Conservation (phyloP, 2,329 filamentous ascomycete genomes). For the Intubia oerlemansii region DNA sequence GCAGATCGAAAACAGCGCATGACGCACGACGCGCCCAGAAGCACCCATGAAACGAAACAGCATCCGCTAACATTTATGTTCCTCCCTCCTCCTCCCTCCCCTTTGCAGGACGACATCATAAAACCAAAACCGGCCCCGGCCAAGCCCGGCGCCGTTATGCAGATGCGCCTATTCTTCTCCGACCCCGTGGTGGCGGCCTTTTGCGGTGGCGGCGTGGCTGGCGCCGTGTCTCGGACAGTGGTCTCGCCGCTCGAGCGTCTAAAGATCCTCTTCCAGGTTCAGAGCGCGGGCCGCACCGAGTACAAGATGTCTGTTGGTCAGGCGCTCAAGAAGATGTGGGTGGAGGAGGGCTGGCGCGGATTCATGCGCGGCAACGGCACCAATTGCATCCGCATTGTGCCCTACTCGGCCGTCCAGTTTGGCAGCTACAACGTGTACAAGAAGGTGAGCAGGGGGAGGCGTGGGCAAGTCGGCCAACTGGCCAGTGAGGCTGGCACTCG, state of each 20-base stretch:
- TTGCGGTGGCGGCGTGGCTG: slow-evolving; percentile 80
- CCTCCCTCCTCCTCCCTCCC: too few relatives aligned
- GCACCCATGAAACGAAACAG: too few relatives aligned
- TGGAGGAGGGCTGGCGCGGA: slow-evolving; percentile 86
- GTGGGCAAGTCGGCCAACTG: background rate
- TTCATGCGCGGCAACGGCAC: slow-evolving; percentile 98
- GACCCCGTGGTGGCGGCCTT: slow-evolving; percentile 83
- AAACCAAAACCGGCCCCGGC: too few relatives aligned
- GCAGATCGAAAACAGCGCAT: too few relatives aligned
- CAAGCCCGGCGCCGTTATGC: too few relatives aligned
- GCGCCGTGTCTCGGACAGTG: slow-evolving; percentile 91
- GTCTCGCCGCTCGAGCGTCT: slow-evolving; percentile 89
- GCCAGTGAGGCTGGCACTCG: background rate
- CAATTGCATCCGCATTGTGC: slow-evolving; percentile 95
- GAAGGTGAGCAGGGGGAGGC: too few relatives aligned
- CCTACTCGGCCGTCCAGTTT: slow-evolving; percentile 95
- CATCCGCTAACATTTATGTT: too few relatives aligned
- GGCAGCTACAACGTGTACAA: slow-evolving; percentile 98
- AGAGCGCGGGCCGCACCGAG: slow-evolving; percentile 73
- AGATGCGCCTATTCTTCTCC: slow-evolving; percentile 34
- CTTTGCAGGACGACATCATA: too few relatives aligned
- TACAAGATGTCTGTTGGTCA: slow-evolving; percentile 85
- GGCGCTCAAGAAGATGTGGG: slow-evolving; percentile 86
- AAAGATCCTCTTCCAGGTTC: slow-evolving; percentile 95
- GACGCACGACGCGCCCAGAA: too few relatives aligned